Conservation (phyloP, 306 rosid species). For the Astragalus glycyphyllos region DNA sequence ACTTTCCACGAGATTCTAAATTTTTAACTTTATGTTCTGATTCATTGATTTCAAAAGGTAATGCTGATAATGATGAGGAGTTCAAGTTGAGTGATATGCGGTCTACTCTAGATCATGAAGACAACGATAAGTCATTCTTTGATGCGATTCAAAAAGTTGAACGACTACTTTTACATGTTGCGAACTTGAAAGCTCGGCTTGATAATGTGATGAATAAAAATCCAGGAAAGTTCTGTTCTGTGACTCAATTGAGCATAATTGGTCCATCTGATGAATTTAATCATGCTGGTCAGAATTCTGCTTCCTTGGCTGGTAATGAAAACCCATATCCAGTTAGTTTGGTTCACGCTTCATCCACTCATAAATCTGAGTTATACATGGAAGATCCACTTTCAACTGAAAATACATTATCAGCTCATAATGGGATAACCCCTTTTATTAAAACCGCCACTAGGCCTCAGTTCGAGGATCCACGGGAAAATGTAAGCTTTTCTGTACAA, state of each 20-base stretch:
- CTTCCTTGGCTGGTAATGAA: slow-evolving; percentile 50
- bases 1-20: slow-evolving; percentile 35
- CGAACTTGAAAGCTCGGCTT: slow-evolving; percentile 63
- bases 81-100: slow-evolving; percentile 48
- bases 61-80: slow-evolving; percentile 49
- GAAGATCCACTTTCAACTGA: slow-evolving; percentile 52
- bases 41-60: slow-evolving; percentile 47
- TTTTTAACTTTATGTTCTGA: slow-evolving; percentile 27
- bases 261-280: slow-evolving; percentile 47
- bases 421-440: slow-evolving; percentile 49
- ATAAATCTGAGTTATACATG: slow-evolving; percentile 41
- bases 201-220: slow-evolving; percentile 66
- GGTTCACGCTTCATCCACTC: slow-evolving; percentile 47
- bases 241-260: slow-evolving; percentile 46
- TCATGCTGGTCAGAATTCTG: slow-evolving; percentile 48
- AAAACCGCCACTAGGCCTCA: slow-evolving; percentile 48
- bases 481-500: slow-evolving; percentile 51
- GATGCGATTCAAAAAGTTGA: slow-evolving; percentile 60
- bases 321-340: slow-evolving; percentile 45
- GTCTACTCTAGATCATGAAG: slow-evolving; percentile 52
- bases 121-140: slow-evolving; percentile 56
- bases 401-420: slow-evolving; percentile 45
- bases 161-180: slow-evolving; percentile 57
- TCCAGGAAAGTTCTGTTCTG: slow-evolving; percentile 58
- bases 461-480: slow-evolving; percentile 41